Evolutionary conservation across 495 filamentous ascomycete genomes (phyloP).

Genomic region (Penicillium crystallinum): DNA sequence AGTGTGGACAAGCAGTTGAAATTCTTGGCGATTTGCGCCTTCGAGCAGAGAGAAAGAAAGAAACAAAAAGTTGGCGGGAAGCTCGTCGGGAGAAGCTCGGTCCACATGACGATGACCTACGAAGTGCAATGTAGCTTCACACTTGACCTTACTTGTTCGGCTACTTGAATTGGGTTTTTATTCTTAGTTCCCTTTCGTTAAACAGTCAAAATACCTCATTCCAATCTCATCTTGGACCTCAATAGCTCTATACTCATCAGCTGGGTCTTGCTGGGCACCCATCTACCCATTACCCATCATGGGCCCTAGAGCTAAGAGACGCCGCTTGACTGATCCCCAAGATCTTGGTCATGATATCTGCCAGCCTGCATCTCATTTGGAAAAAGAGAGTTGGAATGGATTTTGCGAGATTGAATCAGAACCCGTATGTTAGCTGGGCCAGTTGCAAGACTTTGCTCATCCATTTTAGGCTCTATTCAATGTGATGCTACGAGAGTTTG

Average conservation of each 20-base stretch:
- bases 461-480: slow-evolving; percentile 68
- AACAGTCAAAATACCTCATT: background rate
- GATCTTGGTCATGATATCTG: slow-evolving; percentile 25
- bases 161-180: background rate
- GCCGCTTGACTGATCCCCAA: slow-evolving; percentile 21
- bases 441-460: background rate
- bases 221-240: background rate
- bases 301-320: slow-evolving; percentile 32
- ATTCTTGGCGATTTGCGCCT: background rate
- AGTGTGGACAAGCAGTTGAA: no score
- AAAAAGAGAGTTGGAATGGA: slow-evolving; percentile 58
- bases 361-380: slow-evolving; percentile 33
- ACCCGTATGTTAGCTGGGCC: slow-evolving; percentile 52
- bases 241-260: background rate
- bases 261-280: no score
- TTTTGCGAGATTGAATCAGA: slow-evolving; percentile 92
- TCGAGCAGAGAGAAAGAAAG: slow-evolving; percentile 10
- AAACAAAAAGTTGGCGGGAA: slow-evolving; percentile 26
- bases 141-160: background rate
- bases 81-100: slow-evolving; percentile 28
- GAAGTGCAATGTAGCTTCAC: no score
- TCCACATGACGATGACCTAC: slow-evolving; percentile 20
- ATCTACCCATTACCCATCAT: no score
- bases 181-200: background rate
- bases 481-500: slow-evolving; percentile 72